Evolutionary conservation across 1,284 basidiomycete genomes (phyloP).

Genomic region (Marasmius oreades): DNA sequence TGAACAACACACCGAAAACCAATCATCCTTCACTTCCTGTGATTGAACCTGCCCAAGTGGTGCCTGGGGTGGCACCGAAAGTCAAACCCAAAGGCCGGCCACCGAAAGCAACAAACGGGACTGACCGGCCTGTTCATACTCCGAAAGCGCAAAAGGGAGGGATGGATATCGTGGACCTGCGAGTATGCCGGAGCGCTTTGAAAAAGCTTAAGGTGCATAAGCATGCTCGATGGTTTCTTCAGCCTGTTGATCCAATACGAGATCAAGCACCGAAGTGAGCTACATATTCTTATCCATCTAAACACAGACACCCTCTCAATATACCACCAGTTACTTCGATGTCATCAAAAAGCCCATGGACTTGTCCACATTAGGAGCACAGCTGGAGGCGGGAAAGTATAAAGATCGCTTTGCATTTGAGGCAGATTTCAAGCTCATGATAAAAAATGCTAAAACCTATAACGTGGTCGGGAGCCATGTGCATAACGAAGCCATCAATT

Average conservation of each 20-base stretch:
- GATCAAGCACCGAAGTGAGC: constrained; percentile 82
- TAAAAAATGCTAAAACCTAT: constrained; percentile 86
- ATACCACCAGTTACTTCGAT: constrained; percentile 72
- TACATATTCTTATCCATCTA: constrained; percentile 20
- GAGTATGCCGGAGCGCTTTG: constrained; percentile 76
- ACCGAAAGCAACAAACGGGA: constrained; percentile 8
- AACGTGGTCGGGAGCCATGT: constrained; percentile 75
- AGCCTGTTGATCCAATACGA: constrained; percentile 88
- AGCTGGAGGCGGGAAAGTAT: constrained; percentile 88
- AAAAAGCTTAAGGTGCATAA: constrained; percentile 80
- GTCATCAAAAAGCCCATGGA: constrained; percentile 96
- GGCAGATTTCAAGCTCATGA: constrained; percentile 86
- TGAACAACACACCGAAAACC: constrained; percentile 15
- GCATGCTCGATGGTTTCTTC: constrained; percentile 70
- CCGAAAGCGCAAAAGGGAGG: constrained; percentile 78
- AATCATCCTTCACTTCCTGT: constrained; percentile 22
- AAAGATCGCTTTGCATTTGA: constrained; percentile 82
- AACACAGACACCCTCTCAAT: constrained; percentile 10
- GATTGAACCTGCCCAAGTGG: constrained; percentile 16
- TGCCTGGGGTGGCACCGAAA: constrained; percentile 28
- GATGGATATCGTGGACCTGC: constrained; percentile 79
- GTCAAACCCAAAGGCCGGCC: constrained; percentile 27
- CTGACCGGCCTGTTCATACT: constrained; percentile 40
- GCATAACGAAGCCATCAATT: constrained; percentile 70
- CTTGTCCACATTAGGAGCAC: constrained; percentile 84